Evolutionary conservation across 441 rosid genomes (phyloP), one percentile per base, ranked within the genome.

Genomic region (Aleurites moluccanus): DNA sequence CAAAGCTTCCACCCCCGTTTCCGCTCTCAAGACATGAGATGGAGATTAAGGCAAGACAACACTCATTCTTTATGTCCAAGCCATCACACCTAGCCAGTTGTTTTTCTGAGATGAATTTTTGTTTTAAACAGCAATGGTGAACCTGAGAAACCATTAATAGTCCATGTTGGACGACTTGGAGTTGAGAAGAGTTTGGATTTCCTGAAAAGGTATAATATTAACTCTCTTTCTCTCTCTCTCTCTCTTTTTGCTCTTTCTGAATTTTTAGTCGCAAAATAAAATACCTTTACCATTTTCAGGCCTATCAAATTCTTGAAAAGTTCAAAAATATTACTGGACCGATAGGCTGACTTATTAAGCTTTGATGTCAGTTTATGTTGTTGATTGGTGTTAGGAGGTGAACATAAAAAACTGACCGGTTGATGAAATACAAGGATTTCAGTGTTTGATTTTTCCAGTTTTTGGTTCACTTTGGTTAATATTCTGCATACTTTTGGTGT

Each of bases 161-260:
- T 95, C 73, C 98, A 95, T 84, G 98, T 95, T 77, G 99, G 99
- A 8, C 94, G 98, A 70, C 88, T 95, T 18, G 97, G 99, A 30
- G 96, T 95, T 18, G 99, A 95, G 85, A 95, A 95, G 88, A 95
- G 94, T 80, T 86, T 95, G 90, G 99, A 95, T 82, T 94, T 92
- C 84, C 86, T 86, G 45, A 91, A 87, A 85, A 86, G 89, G 92
- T 88, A 84, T 13, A 62, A 45, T 20, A 16, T 33, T 38, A 2
- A 14, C 47, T 14, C 57, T 64, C 30, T 44, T n/a, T n/a, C 60
- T 21, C 15, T 50, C 64, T 21, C 6, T 78, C 56, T 33, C 18
- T 38, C 7, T 38, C 40, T 38, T 38, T 8, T 38, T 38, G 40
- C 40, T 38, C 40, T 38, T 38, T 38, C 9, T 38, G 40, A 1